phyloP scores from a whole-genome alignment of 257 asterid genomes.

The Plectranthus barbatus region DNA sequence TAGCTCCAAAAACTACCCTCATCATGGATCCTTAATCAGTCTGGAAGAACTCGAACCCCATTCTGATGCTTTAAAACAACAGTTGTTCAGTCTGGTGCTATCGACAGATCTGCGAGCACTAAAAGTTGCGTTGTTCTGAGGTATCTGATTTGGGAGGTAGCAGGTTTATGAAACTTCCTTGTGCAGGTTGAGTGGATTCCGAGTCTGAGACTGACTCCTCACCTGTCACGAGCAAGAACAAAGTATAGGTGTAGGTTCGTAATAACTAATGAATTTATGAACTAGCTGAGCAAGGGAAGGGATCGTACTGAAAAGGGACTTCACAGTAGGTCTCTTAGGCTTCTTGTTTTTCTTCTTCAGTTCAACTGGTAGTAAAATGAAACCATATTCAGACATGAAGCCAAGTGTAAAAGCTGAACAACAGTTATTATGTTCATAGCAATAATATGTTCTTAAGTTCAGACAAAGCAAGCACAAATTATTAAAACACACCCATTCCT shows the following conservation, averaged over 20 bases:
- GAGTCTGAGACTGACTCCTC: conserved; percentile 70
- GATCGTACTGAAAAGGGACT: conserved; percentile 79
- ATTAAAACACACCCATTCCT: conserved; percentile 49
- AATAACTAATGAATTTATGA: background rate
- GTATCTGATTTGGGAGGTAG: conserved; percentile 56
- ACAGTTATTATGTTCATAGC: background rate
- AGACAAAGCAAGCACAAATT: background rate
- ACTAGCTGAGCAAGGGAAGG: conserved; percentile 11
- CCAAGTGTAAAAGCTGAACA: background rate
- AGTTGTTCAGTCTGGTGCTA: conserved; percentile 20
- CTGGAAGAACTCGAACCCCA: background rate
- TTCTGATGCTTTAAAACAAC: conserved; percentile 22
- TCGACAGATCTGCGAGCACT: conserved; percentile 28
- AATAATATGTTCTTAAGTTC: background rate
- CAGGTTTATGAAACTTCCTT: conserved; percentile 68
- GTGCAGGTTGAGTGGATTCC: conserved; percentile 46
- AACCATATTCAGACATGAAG: background rate
- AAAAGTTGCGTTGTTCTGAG: conserved; percentile 34
- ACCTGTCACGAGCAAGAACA: conserved; percentile 22
- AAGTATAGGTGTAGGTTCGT: background rate
- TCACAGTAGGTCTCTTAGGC: conserved; percentile 90
- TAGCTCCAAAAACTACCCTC: conserved; percentile 23
- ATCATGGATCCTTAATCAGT: conserved; percentile 25
- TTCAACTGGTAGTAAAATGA: conserved; percentile 49
- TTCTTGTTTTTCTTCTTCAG: conserved; percentile 78